phyloP scores from a whole-genome alignment of 2,329 filamentous ascomycete genomes.

The Fusarium heterosporum region DNA sequence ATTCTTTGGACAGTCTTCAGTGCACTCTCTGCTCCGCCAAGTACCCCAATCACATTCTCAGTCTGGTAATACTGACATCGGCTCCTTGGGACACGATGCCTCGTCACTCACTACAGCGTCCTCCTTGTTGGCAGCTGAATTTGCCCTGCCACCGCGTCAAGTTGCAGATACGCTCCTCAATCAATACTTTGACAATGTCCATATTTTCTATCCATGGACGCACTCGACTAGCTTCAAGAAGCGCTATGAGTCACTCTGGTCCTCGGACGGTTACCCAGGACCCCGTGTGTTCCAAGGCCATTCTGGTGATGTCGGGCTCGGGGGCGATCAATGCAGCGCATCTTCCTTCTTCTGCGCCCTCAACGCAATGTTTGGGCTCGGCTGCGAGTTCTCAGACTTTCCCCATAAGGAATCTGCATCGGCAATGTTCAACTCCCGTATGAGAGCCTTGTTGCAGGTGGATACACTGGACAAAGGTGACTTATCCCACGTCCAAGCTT shows the following conservation, averaged over 20 bases:
- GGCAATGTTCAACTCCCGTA: background rate
- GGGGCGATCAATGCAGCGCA: background rate
- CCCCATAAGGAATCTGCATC: slow-evolving; percentile 1
- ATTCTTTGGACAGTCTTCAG: slow-evolving; percentile 2
- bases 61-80: too few species aligned
- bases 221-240: background rate
- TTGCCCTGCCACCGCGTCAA: background rate
- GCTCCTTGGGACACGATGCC: background rate
- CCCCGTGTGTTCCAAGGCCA: background rate
- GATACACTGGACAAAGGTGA: background rate
- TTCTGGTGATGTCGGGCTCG: background rate
- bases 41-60: background rate
- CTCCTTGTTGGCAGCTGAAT: background rate
- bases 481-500: background rate
- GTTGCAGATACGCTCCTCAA: background rate
- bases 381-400: background rate
- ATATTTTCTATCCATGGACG: slow-evolving; percentile 10
- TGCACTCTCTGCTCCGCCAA: slow-evolving; percentile 13
- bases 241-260: background rate
- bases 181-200: background rate
- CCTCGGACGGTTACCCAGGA: background rate
- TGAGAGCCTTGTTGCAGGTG: background rate
- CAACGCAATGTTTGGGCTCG: slow-evolving; percentile 6
- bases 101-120: background rate
- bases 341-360: background rate